Conservation (phyloP, 176 grass and related monocot species). For the Carex littledalei region DNA sequence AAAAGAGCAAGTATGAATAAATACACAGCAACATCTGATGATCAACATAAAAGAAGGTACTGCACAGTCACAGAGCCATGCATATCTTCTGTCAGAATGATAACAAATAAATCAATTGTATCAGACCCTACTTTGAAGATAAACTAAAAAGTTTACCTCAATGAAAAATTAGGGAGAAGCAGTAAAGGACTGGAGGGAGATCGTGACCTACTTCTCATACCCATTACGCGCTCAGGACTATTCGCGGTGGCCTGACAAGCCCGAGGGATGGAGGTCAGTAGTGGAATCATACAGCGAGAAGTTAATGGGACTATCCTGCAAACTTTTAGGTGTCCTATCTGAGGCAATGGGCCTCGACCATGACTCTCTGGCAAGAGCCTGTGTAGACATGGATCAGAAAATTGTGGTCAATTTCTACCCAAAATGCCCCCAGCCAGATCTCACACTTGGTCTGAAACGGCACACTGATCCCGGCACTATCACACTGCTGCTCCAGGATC, state of each 20-base stretch:
- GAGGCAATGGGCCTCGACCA: conserved; percentile 55
- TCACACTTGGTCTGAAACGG: conserved; percentile 64
- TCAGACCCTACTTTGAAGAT: background rate
- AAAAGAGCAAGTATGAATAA: background rate
- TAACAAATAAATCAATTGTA: background rate
- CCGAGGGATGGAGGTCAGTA: conserved; percentile 22
- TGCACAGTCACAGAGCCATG: background rate
- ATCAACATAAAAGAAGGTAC: background rate
- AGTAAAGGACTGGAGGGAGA: conserved; percentile 42
- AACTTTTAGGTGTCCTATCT: conserved; percentile 46
- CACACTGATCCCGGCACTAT: conserved; percentile 88
- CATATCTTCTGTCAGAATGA: background rate
- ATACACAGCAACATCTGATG: background rate
- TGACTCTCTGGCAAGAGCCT: conserved; percentile 33
- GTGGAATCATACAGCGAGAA: conserved; percentile 42
- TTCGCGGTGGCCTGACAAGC: conserved; percentile 41
- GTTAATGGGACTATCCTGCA: conserved; percentile 45
- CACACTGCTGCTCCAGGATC: conserved; percentile 85
- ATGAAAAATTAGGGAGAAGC: conserved; percentile 28
- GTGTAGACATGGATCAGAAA: conserved; percentile 81
- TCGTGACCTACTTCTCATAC: conserved; percentile 43
- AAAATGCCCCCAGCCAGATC: conserved; percentile 71
- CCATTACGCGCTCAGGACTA: conserved; percentile 19
- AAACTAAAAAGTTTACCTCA: background rate
- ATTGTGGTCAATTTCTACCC: conserved; percentile 92